These are phyloP conservation scores for Rhodotorula diobovata DNA, from an alignment of 768 basidiomycete genomes.

Conservation along the genomic window DNA sequence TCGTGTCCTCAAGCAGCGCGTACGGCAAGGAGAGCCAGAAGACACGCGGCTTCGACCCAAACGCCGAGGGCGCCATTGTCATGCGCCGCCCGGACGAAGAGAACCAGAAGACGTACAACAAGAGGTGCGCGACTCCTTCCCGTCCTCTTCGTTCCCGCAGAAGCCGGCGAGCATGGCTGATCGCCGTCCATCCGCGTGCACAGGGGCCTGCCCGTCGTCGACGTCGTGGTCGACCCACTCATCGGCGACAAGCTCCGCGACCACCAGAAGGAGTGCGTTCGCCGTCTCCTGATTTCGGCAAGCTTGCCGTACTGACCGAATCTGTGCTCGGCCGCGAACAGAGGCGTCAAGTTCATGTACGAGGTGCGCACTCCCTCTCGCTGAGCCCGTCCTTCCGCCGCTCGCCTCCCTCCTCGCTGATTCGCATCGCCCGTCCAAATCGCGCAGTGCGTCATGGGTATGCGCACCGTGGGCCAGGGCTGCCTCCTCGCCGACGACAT, in stretches of 20 bases:
- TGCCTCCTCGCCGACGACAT: slow-evolving; percentile 97
- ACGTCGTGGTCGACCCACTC: slow-evolving; percentile 86
- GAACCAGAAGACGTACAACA: slow-evolving; percentile 65
- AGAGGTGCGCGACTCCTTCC: slow-evolving; percentile 54
- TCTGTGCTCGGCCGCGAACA: not conserved
- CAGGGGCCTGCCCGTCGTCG: slow-evolving; percentile 60
- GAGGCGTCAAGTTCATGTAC: slow-evolving; percentile 84
- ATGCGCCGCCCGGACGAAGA: slow-evolving; percentile 72
- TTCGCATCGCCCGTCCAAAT: not conserved
- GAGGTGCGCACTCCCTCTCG: slow-evolving; percentile 55
- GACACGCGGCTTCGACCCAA: slow-evolving; percentile 60
- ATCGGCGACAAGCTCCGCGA: slow-evolving; percentile 68
- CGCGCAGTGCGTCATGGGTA: slow-evolving; percentile 69
- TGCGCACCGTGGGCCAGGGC: slow-evolving; percentile 80
- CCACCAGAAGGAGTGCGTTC: slow-evolving; percentile 78
- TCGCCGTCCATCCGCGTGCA: not conserved
- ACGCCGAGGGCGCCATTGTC: slow-evolving; percentile 69
- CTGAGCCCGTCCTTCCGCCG: not conserved
- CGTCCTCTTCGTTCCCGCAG: not conserved
- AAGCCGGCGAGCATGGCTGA: not conserved
- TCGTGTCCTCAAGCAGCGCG: slow-evolving; percentile 36
- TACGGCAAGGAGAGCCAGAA: slow-evolving; percentile 33
- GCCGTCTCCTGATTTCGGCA: not conserved
- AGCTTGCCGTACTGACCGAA: not conserved
- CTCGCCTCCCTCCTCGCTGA: not conserved